A percentile compares a stretch with the other conserved stretches of the same genome.
These are phyloP conservation scores for Austroboletus niveus DNA, from an alignment of 1,284 basidiomycete genomes.

Conservation along the genomic window DNA sequence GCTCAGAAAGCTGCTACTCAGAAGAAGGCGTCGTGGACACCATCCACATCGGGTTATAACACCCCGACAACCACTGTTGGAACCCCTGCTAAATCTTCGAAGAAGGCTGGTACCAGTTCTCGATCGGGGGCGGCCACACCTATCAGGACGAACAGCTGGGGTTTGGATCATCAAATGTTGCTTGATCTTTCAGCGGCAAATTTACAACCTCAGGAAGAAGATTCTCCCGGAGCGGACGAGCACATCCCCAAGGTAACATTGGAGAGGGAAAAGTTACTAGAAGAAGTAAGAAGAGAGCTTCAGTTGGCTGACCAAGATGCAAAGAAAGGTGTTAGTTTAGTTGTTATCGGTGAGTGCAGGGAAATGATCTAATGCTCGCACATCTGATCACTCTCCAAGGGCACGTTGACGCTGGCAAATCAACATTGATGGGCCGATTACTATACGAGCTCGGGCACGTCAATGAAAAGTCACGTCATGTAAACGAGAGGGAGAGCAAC, in stretches of 20 bases:
- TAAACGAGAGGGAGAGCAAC: slow-evolving; percentile 89
- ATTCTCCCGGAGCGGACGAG: slow-evolving; percentile 46
- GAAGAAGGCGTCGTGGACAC: slow-evolving; percentile 40
- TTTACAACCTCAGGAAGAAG: slow-evolving; percentile 50
- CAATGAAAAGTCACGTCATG: slow-evolving; percentile 79
- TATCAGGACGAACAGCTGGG: slow-evolving; percentile 20
- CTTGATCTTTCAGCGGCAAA: slow-evolving; percentile 78
- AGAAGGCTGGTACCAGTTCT: slow-evolving; percentile 40
- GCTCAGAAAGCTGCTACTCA: slow-evolving; percentile 54
- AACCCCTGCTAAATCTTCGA: slow-evolving; percentile 27
- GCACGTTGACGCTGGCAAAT: slow-evolving; percentile 98
- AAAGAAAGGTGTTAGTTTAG: slow-evolving; percentile 79
- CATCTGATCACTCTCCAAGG: slow-evolving; percentile 42
- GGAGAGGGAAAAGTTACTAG: slow-evolving; percentile 82
- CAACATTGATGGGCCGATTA: slow-evolving; percentile 94
- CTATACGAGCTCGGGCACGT: slow-evolving; percentile 89
- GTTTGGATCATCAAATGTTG: slow-evolving; percentile 47
- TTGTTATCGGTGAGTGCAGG: slow-evolving; percentile 82
- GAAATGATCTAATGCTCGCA: slow-evolving; percentile 3
- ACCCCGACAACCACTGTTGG: slow-evolving; percentile 40
- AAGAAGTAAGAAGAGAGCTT: slow-evolving; percentile 67
- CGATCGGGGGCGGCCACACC: slow-evolving; percentile 31
- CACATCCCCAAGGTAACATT: slow-evolving; percentile 64
- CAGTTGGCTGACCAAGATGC: slow-evolving; percentile 52
- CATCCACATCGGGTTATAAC: slow-evolving; percentile 30